Evolutionary conservation across 306 rosid genomes (phyloP).

Genomic region (Pyrus bretschneideri): DNA sequence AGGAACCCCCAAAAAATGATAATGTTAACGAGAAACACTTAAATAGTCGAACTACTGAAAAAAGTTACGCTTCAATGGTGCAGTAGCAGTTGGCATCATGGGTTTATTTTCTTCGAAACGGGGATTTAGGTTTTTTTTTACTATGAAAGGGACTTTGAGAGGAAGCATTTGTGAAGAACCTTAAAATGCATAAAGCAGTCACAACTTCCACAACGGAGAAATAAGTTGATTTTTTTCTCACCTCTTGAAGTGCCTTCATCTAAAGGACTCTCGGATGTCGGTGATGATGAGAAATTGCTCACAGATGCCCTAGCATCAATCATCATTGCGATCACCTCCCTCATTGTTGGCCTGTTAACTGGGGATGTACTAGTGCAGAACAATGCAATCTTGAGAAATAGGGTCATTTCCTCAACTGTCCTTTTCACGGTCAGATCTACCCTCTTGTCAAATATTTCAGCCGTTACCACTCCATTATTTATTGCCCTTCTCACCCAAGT

Average conservation of each 20-base stretch:
- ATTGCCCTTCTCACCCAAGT: conserved; percentile 58
- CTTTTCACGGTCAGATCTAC: conserved; percentile 33
- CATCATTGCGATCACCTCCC: conserved; percentile 79
- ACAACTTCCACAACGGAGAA: background rate
- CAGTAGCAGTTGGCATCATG: no score
- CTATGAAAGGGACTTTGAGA: no score
- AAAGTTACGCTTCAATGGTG: background rate
- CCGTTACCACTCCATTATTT: conserved; percentile 27
- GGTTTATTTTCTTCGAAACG: no score
- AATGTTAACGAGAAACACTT: no score
- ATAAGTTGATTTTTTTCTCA: conserved; percentile 16
- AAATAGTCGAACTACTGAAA: background rate
- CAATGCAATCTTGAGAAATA: conserved; percentile 65
- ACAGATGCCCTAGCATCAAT: conserved; percentile 51
- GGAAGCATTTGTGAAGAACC: no score
- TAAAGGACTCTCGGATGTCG: conserved; percentile 58
- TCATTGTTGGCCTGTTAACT: conserved; percentile 73
- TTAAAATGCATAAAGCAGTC: no score
- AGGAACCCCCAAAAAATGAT: no score
- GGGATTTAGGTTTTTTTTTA: no score
- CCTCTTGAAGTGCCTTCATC: conserved; percentile 50
- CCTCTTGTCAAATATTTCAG: conserved; percentile 57
- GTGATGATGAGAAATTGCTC: conserved; percentile 45
- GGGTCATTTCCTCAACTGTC: conserved; percentile 59
- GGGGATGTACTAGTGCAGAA: conserved; percentile 73